Evolutionary conservation across 202 grass and related monocot species (phyloP), one percentile per base, ranked within the genome.

Genomic region (Eragrostis tef): DNA sequence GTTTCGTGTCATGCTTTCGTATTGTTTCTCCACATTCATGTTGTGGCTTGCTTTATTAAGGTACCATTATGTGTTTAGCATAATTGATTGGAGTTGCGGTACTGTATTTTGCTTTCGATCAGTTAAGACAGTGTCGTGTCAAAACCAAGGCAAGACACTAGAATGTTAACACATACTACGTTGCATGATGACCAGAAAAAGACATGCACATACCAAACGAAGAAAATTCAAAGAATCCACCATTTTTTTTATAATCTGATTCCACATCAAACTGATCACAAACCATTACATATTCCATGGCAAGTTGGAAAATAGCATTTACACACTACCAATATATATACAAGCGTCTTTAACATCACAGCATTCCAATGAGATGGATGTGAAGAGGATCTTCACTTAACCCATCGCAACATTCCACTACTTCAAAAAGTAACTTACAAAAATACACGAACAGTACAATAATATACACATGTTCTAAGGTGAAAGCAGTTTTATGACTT

Each of bases 401-500:
- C 58, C 49, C 51, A 66, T 69, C 19, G 22, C 29, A 1, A 13
- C 43, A 77, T 60, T 71, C 65, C 81, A 82, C 67, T 43, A 54
- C 74, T 26, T 20, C 85, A 73, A 61, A 53, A 69, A 74, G 67
- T 74, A 69, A 19, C 53, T 75, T 73, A 85, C 65, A 76, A 84
- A 86, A 73, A 31, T 53, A 87, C 81, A 89, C 84, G 83, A 24
- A 87, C 25, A 77, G 39, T 81, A 71, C 62, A 75, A 83, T 19
- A 76, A 73, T 87, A 22, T 77, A 67, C 77, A 67, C 77, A 87
- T 25, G 56, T 62, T 77, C 51, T 82, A 83, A 58, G 42, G 75
- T 68, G 81, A 88, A 77, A 60, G 17, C 17, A 53, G 42, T 57
- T 61, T 82, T 82, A 84, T 79, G 85, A 83, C 85, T 87, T 92